These are phyloP conservation scores for Dendrobium catenatum DNA, from an alignment of 106 monocot species.

Conservation along the genomic window DNA sequence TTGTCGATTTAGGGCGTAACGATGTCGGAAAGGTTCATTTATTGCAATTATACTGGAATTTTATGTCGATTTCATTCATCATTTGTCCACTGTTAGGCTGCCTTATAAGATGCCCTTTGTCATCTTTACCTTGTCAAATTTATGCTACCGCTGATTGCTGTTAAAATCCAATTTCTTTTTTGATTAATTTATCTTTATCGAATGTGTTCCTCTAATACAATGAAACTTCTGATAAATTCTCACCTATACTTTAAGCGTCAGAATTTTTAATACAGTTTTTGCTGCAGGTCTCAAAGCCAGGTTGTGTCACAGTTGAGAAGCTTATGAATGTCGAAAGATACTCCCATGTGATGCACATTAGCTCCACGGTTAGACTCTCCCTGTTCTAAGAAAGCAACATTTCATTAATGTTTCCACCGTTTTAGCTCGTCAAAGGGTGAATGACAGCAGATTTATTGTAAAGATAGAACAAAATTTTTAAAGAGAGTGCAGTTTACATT, in stretches of 20 bases:
- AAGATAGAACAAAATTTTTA: too few relatives aligned
- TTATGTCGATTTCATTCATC: neutral
- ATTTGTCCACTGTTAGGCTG: neutral
- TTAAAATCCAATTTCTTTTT: too few relatives aligned
- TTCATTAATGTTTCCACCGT: neutral
- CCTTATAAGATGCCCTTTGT: neutral
- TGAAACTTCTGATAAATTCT: too few relatives aligned
- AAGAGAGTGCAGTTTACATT: too few relatives aligned
- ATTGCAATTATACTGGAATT: neutral
- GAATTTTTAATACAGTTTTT: too few relatives aligned
- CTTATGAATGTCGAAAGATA: slow-evolving; percentile 13
- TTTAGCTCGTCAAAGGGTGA: too few relatives aligned
- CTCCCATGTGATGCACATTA: slow-evolving; percentile 13
- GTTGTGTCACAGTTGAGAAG: slow-evolving; percentile 5
- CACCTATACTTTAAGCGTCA: too few relatives aligned
- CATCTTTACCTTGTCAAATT: neutral
- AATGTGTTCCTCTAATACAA: too few relatives aligned
- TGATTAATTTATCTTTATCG: too few relatives aligned
- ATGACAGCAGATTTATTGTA: too few relatives aligned
- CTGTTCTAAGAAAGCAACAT: neutral
- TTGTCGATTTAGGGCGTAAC: slow-evolving; percentile 66
- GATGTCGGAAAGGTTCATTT: slow-evolving; percentile 58
- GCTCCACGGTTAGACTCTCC: slow-evolving; percentile 4
- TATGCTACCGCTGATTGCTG: too few relatives aligned
- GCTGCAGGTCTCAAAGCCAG: slow-evolving; percentile 10